Evolutionary conservation across 176 grass and related monocot genomes (phyloP), one percentile per base, ranked within the genome.

Genomic region (Pharus latifolius): DNA sequence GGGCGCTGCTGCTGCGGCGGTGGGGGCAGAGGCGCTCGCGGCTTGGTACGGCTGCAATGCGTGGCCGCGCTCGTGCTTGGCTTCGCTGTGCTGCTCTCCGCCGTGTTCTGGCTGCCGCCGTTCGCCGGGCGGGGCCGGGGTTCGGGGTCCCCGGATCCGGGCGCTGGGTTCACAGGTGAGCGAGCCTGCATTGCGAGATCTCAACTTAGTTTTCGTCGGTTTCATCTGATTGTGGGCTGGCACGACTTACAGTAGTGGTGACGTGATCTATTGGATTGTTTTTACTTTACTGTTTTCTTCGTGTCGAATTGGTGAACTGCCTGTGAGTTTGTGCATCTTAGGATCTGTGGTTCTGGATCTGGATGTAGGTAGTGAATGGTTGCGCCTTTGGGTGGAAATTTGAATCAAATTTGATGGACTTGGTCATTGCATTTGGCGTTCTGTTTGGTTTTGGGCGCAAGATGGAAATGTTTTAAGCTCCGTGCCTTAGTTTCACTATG

Each of bases 31-130:
- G 35, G 35, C 32, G n/a, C 42, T 17, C 3, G 49, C 0, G 24
- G 56, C 28, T 28, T 17, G 2, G 83, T 81, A 19, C 54, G 78
- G 50, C 82, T 74, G 59, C 84, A 83, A 60, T 97, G 94, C 65
- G 81, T 89, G 29, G 86, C 67, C n/a, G 89, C 76, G 65, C 72
- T 92, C 64, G 40, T 93, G 73, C 83, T 97, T 3, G 89, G 89
- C 26, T 30, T 70, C 0, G 86, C 86, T 15, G 87, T 97, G 71
- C 82, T 97, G 67, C 84, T 97, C 1, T 92, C 89, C 12, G 94
- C 84, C 28, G 31, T 90, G 44, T 97, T 97, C 94, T 97, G 89
- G 86, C 73, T 97, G 53, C 89, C 89, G 52, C 94, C 94, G 2
- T 90, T 97, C 65, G 42, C 69, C 9, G 49, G 81, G 18, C 82